Conservation (phyloP, 2,329 filamentous ascomycete species). For the Mycosphaerella sp. region DNA sequence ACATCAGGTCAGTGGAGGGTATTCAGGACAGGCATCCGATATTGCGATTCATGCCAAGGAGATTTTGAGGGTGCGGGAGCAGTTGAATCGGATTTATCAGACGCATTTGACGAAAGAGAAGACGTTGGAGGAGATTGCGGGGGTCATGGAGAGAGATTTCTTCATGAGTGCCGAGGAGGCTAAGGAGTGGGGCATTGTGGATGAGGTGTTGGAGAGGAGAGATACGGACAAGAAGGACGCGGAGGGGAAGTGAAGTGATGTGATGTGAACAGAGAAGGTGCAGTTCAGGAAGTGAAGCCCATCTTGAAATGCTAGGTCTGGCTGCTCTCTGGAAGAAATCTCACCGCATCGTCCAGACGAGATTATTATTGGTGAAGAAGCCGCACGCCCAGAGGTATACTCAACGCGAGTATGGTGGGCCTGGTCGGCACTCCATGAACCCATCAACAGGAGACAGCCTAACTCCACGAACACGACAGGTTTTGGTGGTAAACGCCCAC, state of each 20-base stretch:
- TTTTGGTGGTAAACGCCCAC: too few relatives aligned
- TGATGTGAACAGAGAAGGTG: too few relatives aligned
- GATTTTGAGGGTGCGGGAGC: conserved; percentile 77
- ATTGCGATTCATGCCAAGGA: conserved; percentile 97
- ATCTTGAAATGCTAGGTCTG: too few relatives aligned
- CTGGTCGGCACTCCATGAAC: too few relatives aligned
- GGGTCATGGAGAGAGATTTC: conserved; percentile 94
- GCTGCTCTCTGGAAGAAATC: too few relatives aligned
- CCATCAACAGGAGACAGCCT: too few relatives aligned
- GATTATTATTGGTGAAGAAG: too few relatives aligned
- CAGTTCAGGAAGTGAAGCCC: too few relatives aligned
- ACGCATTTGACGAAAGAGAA: conserved; percentile 77
- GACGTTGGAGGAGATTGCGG: conserved; percentile 75
- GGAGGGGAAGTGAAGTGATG: not conserved
- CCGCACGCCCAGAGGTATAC: too few relatives aligned
- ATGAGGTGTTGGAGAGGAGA: conserved; percentile 71
- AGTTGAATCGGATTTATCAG: conserved; percentile 86
- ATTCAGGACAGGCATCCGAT: conserved; percentile 62
- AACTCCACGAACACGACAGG: too few relatives aligned
- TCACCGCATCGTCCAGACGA: too few relatives aligned
- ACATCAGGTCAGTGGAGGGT: conserved; percentile 82
- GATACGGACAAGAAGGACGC: conserved; percentile 5
- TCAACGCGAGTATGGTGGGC: too few relatives aligned
- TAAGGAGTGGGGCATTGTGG: conserved; percentile 81
- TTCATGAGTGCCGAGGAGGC: conserved; percentile 88